These are phyloP conservation scores for Zhuliangozyma parablackwelliae DNA, from an alignment of 1,139 yeast genomes.

Conservation along the genomic window DNA sequence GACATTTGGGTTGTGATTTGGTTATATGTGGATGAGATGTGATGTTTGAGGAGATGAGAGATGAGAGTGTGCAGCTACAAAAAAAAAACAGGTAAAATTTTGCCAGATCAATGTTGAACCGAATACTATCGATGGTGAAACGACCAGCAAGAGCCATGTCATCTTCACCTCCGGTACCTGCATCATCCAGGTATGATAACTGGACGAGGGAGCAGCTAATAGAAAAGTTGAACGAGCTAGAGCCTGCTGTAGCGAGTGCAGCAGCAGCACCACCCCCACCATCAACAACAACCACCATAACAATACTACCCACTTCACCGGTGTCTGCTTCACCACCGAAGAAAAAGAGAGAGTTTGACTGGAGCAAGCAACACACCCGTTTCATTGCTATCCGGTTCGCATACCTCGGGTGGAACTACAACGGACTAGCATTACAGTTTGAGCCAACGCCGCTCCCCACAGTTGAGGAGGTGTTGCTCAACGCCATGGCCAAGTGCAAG, in stretches of 20 bases:
- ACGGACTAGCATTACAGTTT: conserved; percentile 80
- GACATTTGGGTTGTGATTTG: conserved; percentile 3
- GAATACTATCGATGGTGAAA: conserved; percentile 19
- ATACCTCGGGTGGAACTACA: conserved; percentile 89
- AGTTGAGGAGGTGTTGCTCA: conserved; percentile 71
- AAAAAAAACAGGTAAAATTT: too few species aligned
- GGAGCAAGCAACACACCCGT: conserved; percentile 60
- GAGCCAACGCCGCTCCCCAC: conserved; percentile 80
- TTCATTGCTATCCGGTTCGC: conserved; percentile 79
- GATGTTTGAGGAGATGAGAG: conserved; percentile 6
- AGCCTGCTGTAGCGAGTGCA: conserved; percentile 14
- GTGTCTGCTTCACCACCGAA: neutral
- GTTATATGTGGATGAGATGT: neutral
- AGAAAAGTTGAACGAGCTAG: conserved; percentile 45
- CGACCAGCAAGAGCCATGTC: conserved; percentile 16
- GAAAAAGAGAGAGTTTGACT: conserved; percentile 53
- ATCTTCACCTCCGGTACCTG: neutral
- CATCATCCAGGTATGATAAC: conserved; percentile 26
- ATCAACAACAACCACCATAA: too few species aligned
- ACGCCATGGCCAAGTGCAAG: conserved; percentile 65
- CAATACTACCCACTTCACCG: neutral
- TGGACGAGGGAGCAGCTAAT: conserved; percentile 56
- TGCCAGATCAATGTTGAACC: too few species aligned
- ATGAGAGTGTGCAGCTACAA: neutral
- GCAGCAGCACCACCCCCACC: too few species aligned